phyloP scores from a whole-genome alignment of 495 filamentous ascomycete species.

The Lepidopterella palustris region DNA sequence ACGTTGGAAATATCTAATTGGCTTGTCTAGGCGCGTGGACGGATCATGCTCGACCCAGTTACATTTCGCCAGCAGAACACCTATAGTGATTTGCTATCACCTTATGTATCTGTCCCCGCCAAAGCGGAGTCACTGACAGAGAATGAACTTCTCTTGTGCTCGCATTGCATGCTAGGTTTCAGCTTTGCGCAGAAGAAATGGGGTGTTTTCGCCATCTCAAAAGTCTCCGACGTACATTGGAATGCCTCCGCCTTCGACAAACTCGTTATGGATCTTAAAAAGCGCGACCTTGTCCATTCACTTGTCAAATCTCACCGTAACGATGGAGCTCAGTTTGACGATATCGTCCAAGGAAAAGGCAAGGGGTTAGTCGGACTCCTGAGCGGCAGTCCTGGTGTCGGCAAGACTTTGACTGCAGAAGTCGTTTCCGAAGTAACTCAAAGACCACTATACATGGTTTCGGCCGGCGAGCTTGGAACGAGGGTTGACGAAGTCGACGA shows the following conservation, averaged over 20 bases:
- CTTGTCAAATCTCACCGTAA: neutral
- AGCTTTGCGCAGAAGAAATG: neutral
- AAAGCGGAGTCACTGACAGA: neutral
- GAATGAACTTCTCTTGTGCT: neutral
- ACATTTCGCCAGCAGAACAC: constrained; percentile 3
- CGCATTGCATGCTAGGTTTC: neutral
- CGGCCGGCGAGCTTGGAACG: constrained; percentile 14
- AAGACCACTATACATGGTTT: constrained; percentile 16
- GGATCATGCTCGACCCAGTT: constrained; percentile 3
- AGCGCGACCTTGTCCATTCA: neutral
- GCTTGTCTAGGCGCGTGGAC: neutral
- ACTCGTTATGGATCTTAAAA: neutral
- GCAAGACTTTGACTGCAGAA: neutral
- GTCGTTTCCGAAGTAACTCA: constrained; percentile 18
- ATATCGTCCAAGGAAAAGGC: neutral
- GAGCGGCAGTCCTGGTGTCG: neutral
- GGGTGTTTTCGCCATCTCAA: neutral
- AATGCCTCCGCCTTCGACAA: neutral
- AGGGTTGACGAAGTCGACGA: constrained; percentile 12
- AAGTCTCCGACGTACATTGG: neutral
- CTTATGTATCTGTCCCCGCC: neutral
- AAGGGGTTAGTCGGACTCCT: neutral
- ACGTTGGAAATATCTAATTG: neutral
- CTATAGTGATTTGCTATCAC: neutral
- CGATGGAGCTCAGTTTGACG: neutral